Percentiles rank a stretch among this genome's conserved stretches.
Evolutionary conservation across 805 yeast species (phyloP).

Genomic region (Barnettozyma wickerhamii): DNA sequence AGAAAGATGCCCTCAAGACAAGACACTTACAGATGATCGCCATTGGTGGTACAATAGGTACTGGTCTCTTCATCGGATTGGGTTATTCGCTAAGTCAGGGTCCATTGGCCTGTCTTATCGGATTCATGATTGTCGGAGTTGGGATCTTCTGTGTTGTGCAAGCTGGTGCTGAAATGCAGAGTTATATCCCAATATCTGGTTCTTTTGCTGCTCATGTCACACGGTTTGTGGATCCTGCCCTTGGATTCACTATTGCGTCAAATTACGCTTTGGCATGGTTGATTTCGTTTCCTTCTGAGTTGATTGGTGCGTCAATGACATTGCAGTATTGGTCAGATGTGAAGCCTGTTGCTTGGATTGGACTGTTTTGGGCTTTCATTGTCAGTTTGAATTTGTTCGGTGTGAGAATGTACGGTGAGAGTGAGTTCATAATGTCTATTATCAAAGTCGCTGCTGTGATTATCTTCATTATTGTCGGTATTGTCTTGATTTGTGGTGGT

Average conservation of each 20-base stretch:
- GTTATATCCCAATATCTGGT: constrained; percentile 49
- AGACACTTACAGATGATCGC: constrained; percentile 67
- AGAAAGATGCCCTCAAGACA: constrained; percentile 36
- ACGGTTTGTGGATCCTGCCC: constrained; percentile 51
- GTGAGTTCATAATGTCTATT: constrained; percentile 43
- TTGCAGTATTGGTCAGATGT: constrained; percentile 48
- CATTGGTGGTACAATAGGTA: constrained; percentile 69
- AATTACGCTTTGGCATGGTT: constrained; percentile 55
- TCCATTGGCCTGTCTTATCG: constrained; percentile 65
- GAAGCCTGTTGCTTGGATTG: constrained; percentile 57
- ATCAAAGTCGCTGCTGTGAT: constrained; percentile 42
- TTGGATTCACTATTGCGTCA: constrained; percentile 51
- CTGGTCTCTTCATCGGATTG: constrained; percentile 64
- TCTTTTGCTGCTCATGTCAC: constrained; percentile 47
- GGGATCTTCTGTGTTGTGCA: constrained; percentile 59
- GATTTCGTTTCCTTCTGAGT: constrained; percentile 52
- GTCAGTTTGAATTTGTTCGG: constrained; percentile 46
- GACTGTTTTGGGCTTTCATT: constrained; percentile 46
- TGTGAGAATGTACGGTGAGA: constrained; percentile 51
- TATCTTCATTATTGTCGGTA: constrained; percentile 47
- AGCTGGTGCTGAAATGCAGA: constrained; percentile 52
- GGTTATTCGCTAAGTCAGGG: constrained; percentile 54
- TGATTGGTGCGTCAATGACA: constrained; percentile 57
- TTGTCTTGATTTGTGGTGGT: constrained; percentile 41
- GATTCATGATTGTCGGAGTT: constrained; percentile 48